Base-by-base conservation (phyloP, 805 yeast genomes). In the Brettanomyces naardenensis region DNA sequence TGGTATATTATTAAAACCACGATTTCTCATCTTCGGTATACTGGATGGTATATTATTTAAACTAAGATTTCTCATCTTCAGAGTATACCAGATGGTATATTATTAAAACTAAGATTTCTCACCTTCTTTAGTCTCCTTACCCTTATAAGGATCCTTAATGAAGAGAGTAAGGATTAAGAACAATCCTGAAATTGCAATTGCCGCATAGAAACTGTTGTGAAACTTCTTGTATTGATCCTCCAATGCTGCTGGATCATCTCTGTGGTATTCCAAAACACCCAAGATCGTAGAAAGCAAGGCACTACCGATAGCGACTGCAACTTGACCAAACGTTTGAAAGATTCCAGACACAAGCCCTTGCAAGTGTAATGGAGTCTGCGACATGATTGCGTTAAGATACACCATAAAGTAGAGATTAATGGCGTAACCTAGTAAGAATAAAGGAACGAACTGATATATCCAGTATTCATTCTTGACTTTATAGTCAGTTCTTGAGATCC, bases 321-420 rank as follows among this genome's bases (percentile, higher is more conserved):
- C 33, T 33, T 47, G 52, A 5, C 44, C 42, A 28, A 39, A 42
- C 0, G 50, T 42, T 17, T 36, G 40, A 33, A 37, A 44, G 19
- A 46, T 40, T 9, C 52, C 52, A 14, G 45, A 30, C 13, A 46
- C 44, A n/a, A 39, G 35, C 3, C 52, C 50, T 31, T 46, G 52
- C 17, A 47, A 33, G 32, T 47, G 48, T 15, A 44, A 15, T 14
- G 52, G 52, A 7, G 50, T 46, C 15, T 28, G 21, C 31, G 41
- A 54, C 28, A 54, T 48, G 6, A 64, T 46, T 4, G 59, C 52
- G 23, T 52, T 59, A 28, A 58, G 38, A 36, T 57, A 65, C 3
- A 62, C 53, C 20, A 62, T 52, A 44, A 60, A 63, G 42, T 53
- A 65, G 3, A 57, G 36, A 28, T 62, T 64, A 1, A 35, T 41